phyloP scores from a whole-genome alignment of 225 moss, liverwort and hornwort genomes.

The Rhytidiadelphus loreus region DNA sequence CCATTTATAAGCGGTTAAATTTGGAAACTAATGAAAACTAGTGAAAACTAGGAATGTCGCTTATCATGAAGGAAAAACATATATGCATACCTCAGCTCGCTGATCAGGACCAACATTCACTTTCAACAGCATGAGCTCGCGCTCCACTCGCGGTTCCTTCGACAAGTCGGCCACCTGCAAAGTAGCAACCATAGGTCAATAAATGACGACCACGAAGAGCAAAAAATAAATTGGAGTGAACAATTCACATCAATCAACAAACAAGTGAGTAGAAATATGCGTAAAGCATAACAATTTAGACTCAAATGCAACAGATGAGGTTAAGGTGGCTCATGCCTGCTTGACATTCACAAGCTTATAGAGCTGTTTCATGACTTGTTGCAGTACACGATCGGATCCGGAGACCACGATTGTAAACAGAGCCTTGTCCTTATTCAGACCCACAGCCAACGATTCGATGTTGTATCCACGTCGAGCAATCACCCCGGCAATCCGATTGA shows the following conservation, averaged over 20 bases:
- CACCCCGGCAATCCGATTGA: constrained; percentile 93
- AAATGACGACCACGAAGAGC: not conserved
- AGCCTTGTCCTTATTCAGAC: constrained; percentile 95
- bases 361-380: constrained; percentile 98
- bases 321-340: constrained; percentile 31
- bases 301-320: not conserved
- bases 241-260: not conserved
- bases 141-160: constrained; percentile 72
- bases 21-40: not conserved
- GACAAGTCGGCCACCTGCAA: constrained; percentile 84
- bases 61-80: not conserved
- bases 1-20: not conserved
- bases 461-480: constrained; percentile 92
- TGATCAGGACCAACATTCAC: constrained; percentile 68
- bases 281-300: not conserved
- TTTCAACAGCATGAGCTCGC: constrained; percentile 94
- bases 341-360: constrained; percentile 95
- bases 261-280: not conserved
- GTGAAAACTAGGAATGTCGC: not conserved
- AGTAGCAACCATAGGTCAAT: not conserved
- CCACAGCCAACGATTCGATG: constrained; percentile 92
- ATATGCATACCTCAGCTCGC: constrained; percentile 51
- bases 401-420: constrained; percentile 95
- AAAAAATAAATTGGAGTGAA: not conserved
- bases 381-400: constrained; percentile 81